Conservation (phyloP, 2,329 filamentous ascomycete species). For the Exophiala phaeomuriformis region DNA sequence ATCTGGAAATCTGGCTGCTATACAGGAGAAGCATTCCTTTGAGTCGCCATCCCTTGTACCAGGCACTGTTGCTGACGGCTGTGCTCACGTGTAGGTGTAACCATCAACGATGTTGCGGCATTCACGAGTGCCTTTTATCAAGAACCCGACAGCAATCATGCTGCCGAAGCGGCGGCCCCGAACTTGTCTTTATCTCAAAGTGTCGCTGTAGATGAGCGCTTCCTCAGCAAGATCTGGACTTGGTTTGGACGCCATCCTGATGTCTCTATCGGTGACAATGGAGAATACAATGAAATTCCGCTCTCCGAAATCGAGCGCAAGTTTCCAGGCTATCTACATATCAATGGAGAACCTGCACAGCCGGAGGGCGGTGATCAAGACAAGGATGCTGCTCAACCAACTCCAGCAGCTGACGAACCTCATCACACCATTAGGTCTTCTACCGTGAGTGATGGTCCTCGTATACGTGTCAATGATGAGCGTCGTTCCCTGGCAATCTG, state of each 20-base stretch:
- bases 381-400: neutral
- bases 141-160: constrained; percentile 21
- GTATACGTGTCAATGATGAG: constrained; percentile 48
- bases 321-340: constrained; percentile 17
- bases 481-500: constrained; percentile 54
- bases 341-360: neutral
- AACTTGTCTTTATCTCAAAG: neutral
- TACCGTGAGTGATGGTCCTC: constrained; percentile 7
- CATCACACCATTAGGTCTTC: neutral
- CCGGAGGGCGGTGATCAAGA: neutral
- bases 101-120: constrained; percentile 30
- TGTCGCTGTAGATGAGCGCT: constrained; percentile 40
- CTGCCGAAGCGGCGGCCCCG: neutral
- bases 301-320: constrained; percentile 37
- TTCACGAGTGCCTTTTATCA: constrained; percentile 35
- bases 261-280: constrained; percentile 43
- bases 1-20: neutral
- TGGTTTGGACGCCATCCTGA: constrained; percentile 53
- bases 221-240: constrained; percentile 50
- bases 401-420: neutral
- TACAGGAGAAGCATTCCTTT: too few relatives aligned
- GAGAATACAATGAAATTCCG: constrained; percentile 36
- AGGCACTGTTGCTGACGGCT: neutral
- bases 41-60: neutral
- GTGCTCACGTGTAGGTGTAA: constrained; percentile 11